A percentile compares a stretch with the other conserved stretches of the same genome.
These are phyloP conservation scores for Dryas drummondii DNA, from an alignment of 306 rosid genomes.

Conservation along the genomic window DNA sequence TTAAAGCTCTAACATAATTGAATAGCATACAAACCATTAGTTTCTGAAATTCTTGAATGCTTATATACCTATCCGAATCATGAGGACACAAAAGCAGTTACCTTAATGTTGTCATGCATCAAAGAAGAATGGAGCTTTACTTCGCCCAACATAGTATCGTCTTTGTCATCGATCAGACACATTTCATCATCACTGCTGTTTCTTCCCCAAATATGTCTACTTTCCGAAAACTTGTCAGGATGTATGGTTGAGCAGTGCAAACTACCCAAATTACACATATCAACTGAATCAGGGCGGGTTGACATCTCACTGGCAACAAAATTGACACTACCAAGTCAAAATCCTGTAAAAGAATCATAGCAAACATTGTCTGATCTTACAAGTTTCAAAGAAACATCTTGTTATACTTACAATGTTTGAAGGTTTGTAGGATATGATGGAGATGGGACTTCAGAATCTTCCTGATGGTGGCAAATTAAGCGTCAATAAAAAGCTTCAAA, in stretches of 20 bases:
- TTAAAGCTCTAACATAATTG: conserved; percentile 66
- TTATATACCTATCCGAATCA: conserved; percentile 20
- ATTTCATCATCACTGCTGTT: conserved; percentile 66
- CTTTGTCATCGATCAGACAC: conserved; percentile 77
- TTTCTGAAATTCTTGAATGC: conserved; percentile 18
- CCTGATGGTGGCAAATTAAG: conserved; percentile 47
- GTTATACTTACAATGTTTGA: conserved; percentile 49
- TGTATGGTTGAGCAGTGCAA: conserved; percentile 45
- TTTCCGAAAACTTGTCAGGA: conserved; percentile 42
- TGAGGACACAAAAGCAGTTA: conserved; percentile 26
- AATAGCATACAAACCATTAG: conserved; percentile 14
- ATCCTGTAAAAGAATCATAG: conserved; percentile 9
- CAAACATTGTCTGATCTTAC: conserved; percentile 28
- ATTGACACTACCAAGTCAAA: conserved; percentile 22
- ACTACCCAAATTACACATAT: conserved; percentile 57
- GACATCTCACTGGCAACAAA: conserved; percentile 44
- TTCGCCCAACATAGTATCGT: conserved; percentile 44
- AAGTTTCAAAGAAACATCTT: conserved; percentile 12
- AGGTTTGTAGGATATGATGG: conserved; percentile 39
- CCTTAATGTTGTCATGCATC: conserved; percentile 59
- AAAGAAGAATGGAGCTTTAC: conserved; percentile 46
- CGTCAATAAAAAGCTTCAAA: conserved; percentile 13
- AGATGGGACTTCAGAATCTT: conserved; percentile 40
- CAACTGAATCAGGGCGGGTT: conserved; percentile 37
- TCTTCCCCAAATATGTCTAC: conserved; percentile 53